phyloP scores from a whole-genome alignment of 73 alveolate species.

The Paramecium sexaurelia region DNA sequence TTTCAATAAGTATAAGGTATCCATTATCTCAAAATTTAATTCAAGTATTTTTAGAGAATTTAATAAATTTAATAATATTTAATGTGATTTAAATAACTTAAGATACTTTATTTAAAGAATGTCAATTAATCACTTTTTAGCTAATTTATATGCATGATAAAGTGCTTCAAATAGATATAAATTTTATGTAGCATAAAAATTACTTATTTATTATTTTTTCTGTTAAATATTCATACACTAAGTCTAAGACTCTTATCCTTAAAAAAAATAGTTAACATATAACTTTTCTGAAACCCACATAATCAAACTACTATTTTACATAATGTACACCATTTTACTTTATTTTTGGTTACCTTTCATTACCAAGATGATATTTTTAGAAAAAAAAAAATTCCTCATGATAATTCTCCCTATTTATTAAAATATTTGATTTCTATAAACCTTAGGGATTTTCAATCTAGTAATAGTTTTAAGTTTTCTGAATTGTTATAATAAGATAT shows the following conservation, averaged over 20 bases:
- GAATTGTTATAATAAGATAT: too few relatives aligned
- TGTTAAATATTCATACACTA: constrained; percentile 5
- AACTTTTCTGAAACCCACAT: neutral
- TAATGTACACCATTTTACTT: constrained; percentile 14
- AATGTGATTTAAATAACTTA: too few relatives aligned
- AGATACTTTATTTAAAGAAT: too few relatives aligned
- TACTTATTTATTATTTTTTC: neutral
- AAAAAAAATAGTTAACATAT: constrained; percentile 31
- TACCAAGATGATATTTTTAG: neutral
- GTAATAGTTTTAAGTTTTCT: too few relatives aligned
- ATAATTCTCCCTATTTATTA: neutral
- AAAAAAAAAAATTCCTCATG: neutral
- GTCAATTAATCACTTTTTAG: too few relatives aligned
- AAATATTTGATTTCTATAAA: constrained; percentile 18
- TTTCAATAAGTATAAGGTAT: too few relatives aligned
- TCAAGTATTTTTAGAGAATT: too few relatives aligned
- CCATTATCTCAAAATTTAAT: too few relatives aligned
- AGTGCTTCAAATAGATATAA: constrained; percentile 7
- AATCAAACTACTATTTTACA: neutral
- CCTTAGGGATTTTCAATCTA: too few relatives aligned
- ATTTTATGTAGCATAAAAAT: neutral
- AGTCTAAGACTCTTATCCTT: constrained; percentile 35
- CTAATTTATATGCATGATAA: constrained; percentile 27
- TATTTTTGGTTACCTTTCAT: neutral
- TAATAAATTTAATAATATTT: too few relatives aligned